Evolutionary conservation across 768 basidiomycete species (phyloP).

Genomic region (Coprinopsis sp.): DNA sequence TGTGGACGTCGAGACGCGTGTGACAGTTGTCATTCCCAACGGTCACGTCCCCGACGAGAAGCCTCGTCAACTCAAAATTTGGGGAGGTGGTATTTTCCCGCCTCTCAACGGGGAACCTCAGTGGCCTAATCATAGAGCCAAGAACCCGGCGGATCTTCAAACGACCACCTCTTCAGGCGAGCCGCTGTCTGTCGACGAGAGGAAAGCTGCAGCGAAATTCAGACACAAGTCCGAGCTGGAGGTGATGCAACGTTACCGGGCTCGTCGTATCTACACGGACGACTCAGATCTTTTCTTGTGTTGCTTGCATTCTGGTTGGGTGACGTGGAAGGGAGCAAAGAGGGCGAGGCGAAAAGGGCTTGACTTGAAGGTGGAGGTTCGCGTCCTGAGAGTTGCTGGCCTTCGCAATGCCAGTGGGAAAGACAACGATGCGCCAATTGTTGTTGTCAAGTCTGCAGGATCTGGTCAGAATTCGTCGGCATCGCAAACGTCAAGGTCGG

Average conservation of each 20-base stretch:
- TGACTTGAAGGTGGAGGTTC: slow-evolving; percentile 37
- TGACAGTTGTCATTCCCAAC: slow-evolving; percentile 56
- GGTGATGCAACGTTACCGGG: slow-evolving; percentile 4
- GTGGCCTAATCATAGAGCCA: not conserved
- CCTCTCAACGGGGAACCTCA: slow-evolving; percentile 16
- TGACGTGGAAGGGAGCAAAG: slow-evolving; percentile 40
- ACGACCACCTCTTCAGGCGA: not conserved
- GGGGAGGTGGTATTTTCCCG: slow-evolving; percentile 59
- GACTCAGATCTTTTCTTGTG: slow-evolving; percentile 70
- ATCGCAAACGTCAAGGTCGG: slow-evolving; percentile 26
- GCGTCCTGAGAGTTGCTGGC: slow-evolving; percentile 35
- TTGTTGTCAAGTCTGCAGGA: slow-evolving; percentile 2
- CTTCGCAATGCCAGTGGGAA: not conserved
- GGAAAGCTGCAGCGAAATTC: not conserved
- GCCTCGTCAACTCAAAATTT: slow-evolving; percentile 53
- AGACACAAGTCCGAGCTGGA: not conserved
- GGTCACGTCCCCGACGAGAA: slow-evolving; percentile 52
- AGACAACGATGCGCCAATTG: slow-evolving; percentile 4
- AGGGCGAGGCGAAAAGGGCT: slow-evolving; percentile 34
- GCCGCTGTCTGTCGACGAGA: not conserved
- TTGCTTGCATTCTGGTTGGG: slow-evolving; percentile 62
- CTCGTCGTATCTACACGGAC: slow-evolving; percentile 58
- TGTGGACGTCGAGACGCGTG: slow-evolving; percentile 41
- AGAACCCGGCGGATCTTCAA: not conserved
- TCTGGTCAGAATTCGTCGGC: slow-evolving; percentile 14